Base-by-base conservation (phyloP, 2,329 filamentous ascomycete genomes). In the Lasiodiplodia sp. region DNA sequence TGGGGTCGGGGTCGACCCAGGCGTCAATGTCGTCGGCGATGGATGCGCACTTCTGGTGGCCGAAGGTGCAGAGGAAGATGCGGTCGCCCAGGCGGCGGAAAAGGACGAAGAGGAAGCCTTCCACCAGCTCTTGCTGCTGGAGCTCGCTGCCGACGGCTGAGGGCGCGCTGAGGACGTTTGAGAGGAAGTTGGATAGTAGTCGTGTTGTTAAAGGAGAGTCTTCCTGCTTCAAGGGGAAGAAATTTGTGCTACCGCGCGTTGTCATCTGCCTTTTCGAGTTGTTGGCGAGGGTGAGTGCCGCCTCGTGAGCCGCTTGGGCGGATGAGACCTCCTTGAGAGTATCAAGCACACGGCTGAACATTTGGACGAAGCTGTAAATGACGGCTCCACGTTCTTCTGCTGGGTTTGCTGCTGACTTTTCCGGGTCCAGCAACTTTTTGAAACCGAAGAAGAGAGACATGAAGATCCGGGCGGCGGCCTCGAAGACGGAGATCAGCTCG, bases 71-170 rank as follows among this genome's bases (percentile, higher is more conserved):
- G 53, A 78, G 75, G 68, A 79, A 83, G 2, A 84, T 72, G 0
- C 74, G 74, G 23, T 75, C 74, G 5, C 82, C 81, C 0, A 82
- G 72, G 23, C 76, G 77, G 28, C 82, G 76, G 2, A 84, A 72
- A 1, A 83, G 69, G 16, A 79, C 71, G 66, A 79, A 84, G 1
- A 79, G 73, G 40, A 83, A 79, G 2, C 81, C 82, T 73, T 84
- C 82, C 65, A 83, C 83, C 1, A 85, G 70, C 23, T 78, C 72
- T 37, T 77, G 77, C 51, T 84, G 81, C 12, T 75, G 51, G 4
- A 73, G 68, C 21, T 76, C 71, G 11, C 75, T 77, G 16, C 40
- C 8, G 18, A 2, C 44, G 34, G 79, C 72, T 37, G 82, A 78
- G 1, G 83, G 75, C 16, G 76, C 72, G 0, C 77, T 74, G 4